Evolutionary conservation across 1,284 basidiomycete species (phyloP), one percentile per base, ranked within the genome.

Genomic region (Ganoderma resinaceum): DNA sequence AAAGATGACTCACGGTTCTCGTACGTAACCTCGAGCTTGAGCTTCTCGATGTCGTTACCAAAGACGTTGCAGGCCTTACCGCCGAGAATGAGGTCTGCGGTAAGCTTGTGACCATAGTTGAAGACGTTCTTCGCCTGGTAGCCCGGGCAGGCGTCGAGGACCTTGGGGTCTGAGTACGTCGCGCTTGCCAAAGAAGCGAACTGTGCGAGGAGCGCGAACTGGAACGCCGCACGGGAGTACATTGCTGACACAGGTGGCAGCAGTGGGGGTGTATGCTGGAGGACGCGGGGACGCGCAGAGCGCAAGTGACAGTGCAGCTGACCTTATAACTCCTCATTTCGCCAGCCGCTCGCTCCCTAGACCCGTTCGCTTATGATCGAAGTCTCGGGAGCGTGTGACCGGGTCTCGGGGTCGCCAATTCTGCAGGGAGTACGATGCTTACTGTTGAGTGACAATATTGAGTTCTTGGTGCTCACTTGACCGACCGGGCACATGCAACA

Each of bases 21-120:
- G 71, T 90, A 90, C 0, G 84, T 85, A 52, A 91, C 89, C 49
- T 80, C 75, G 23, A 93, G 78, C 23, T 80, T 82, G 53, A 93
- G 79, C 52, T 81, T 79, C 65, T 82, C 59, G 61, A 89, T 83
- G 74, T 92, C 91, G 20, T 81, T 76, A 2, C 91, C 91, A 76
- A 87, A 93, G 26, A 90, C 87, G 69, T 88, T 86, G 79, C 91
- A 93, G 3, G 85, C 81, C 42, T 77, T 73, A 2, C 88, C 89
- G 29, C 82, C 85, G 37, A 91, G 82, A 4, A 80, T 73, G 23
- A 92, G 83, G 66, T 85, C 80, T 38, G 88, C 89, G 2, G 84
- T 86, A 68, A 91, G 80, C 23, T 76, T 83, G 7, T 78, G 71
- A 0, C 80, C 81, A 2, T 76, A 65, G 9, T 78, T 77, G 38